phyloP scores from a whole-genome alignment of 2,329 filamentous ascomycete species.

The Neonectria faginata region DNA sequence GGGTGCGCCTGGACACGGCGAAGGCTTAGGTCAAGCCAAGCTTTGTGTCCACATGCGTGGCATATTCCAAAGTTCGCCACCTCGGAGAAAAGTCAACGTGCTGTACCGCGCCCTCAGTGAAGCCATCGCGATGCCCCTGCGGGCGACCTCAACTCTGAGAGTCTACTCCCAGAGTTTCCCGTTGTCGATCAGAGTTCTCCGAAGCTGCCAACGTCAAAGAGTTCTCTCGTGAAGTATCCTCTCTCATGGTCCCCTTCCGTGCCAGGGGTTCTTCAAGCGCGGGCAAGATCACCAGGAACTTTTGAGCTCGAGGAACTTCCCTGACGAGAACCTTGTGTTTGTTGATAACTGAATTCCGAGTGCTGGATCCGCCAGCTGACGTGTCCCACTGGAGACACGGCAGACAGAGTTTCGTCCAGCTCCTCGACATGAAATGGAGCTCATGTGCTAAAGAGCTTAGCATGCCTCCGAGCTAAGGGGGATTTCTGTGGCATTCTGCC shows the following conservation, averaged over 20 bases:
- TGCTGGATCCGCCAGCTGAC: not conserved
- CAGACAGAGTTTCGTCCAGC: slow-evolving; percentile 4
- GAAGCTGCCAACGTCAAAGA: slow-evolving; percentile 3
- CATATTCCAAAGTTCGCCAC: not conserved
- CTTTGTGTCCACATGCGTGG: not conserved
- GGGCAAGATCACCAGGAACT: not conserved
- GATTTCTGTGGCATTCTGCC: not conserved
- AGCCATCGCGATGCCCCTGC: not conserved
- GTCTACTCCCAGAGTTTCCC: not conserved
- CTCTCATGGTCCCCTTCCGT: slow-evolving; percentile 6
- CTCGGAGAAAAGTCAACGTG: not conserved
- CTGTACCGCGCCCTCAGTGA: not conserved
- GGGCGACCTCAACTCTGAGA: not conserved
- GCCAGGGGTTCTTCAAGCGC: not conserved
- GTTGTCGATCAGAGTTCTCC: not conserved
- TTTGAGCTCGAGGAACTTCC: not conserved
- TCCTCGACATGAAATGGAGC: not conserved
- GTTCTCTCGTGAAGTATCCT: slow-evolving; percentile 8
- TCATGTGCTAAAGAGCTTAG: not conserved
- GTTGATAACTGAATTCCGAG: not conserved
- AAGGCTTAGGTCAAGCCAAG: not conserved
- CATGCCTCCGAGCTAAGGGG: not conserved
- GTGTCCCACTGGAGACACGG: not conserved
- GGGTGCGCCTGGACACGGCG: slow-evolving; percentile 15
- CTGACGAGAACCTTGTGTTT: not conserved